Conservation (phyloP, 306 rosid species). For the Astragalus glycyphyllos region DNA sequence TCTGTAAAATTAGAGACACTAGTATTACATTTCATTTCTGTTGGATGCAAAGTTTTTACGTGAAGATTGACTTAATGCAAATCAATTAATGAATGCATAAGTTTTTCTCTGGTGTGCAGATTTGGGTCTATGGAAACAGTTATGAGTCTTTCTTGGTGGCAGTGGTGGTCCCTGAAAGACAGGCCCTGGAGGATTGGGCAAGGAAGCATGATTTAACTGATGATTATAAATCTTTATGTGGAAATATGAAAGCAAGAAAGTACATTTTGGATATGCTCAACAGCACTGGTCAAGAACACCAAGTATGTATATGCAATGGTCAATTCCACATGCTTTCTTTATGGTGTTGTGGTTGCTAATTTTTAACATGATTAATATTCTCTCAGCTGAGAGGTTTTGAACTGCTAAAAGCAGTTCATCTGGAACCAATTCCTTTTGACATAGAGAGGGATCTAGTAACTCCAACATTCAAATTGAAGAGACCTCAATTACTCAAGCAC, state of each 20-base stretch:
- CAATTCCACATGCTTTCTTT: slow-evolving; percentile 32
- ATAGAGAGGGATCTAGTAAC: slow-evolving; percentile 85
- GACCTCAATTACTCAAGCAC: slow-evolving; percentile 69
- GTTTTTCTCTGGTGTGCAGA: slow-evolving; percentile 49
- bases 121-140: slow-evolving; percentile 97
- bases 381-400: slow-evolving; percentile 88
- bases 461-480: slow-evolving; percentile 87
- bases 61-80: not conserved
- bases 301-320: slow-evolving; percentile 55
- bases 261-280: slow-evolving; percentile 87
- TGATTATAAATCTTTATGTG: slow-evolving; percentile 79
- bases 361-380: slow-evolving; percentile 38
- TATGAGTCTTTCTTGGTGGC: slow-evolving; percentile 97
- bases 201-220: slow-evolving; percentile 50
- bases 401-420: slow-evolving; percentile 73
- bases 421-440: slow-evolving; percentile 82
- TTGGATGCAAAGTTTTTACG: not conserved
- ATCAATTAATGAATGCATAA: not conserved
- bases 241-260: slow-evolving; percentile 67
- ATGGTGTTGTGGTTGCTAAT: not conserved
- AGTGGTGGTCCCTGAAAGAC: slow-evolving; percentile 80
- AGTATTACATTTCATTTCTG: slow-evolving; percentile 7
- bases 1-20: slow-evolving; percentile 5
- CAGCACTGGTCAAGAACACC: slow-evolving; percentile 66
- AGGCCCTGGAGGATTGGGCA: slow-evolving; percentile 87